A percentile compares a stretch with the other conserved stretches of the same genome.
These are phyloP conservation scores for Castanopsis chinensis DNA, from an alignment of 306 rosid species.

Conservation along the genomic window DNA sequence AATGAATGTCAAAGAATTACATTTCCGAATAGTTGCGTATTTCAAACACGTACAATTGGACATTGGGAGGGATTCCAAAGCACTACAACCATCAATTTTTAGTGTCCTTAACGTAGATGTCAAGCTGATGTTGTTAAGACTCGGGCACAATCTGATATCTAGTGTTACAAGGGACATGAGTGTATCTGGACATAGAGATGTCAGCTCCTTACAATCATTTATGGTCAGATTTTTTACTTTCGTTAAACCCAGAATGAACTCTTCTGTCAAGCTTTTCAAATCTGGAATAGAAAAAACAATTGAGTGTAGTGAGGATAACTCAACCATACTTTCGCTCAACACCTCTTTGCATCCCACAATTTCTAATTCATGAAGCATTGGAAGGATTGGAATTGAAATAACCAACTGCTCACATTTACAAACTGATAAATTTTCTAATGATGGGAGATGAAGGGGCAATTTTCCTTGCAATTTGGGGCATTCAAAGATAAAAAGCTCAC, in stretches of 20 bases:
- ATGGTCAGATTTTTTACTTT: background rate
- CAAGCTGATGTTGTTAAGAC: too few relatives aligned
- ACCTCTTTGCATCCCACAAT: background rate
- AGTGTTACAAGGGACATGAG: too few relatives aligned
- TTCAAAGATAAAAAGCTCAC: background rate
- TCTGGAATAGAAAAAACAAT: background rate
- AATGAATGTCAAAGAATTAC: conserved; percentile 9
- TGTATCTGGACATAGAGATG: background rate
- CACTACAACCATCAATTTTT: background rate
- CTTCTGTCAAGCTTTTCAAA: background rate
- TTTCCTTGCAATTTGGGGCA: background rate
- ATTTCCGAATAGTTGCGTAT: background rate
- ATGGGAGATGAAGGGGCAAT: background rate
- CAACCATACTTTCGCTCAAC: background rate
- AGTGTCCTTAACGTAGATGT: too few relatives aligned
- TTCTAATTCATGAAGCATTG: background rate
- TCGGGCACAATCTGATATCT: too few relatives aligned
- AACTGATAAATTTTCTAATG: background rate
- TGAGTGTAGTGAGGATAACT: background rate
- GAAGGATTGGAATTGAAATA: background rate
- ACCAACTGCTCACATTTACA: background rate
- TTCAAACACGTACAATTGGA: background rate
- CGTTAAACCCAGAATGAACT: background rate
- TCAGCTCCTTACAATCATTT: background rate
- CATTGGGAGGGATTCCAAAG: background rate